Base-by-base conservation (phyloP, 2,329 filamentous ascomycete genomes). In the Aureobasidium sp. region DNA sequence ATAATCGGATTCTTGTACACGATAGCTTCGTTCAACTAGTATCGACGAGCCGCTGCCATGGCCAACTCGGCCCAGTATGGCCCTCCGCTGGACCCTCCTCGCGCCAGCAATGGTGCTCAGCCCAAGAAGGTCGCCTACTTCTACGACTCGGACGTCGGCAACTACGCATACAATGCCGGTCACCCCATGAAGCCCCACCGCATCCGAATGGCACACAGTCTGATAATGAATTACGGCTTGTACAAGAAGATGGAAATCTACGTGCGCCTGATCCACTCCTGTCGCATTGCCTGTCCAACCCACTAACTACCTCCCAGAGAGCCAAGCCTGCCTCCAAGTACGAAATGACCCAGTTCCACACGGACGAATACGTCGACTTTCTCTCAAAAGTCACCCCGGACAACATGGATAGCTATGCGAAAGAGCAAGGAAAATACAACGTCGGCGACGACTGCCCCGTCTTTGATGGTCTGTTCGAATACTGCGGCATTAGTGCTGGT, bases 111-210 rank as follows among this genome's bases (percentile, higher is more conserved):
- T 59, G 71, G 77, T 49, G 77, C 77, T 29, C 78, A 79, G 68
- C 82, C 83, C 73, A 96, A 94, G 78, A 91, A 93, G 72, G 90
- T 97, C 63, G 93, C 93, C 61, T 97, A 97, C 78, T 97, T 97
- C 76, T 97, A 97, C 82, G 93, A 97, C 73, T 95, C 90, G 3
- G 93, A 97, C 77, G 94, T 97, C 72, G 93, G 93, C 67, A 97
- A 97, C 76, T 97, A 97, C 79, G 92, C 93, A 73, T 97, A 97
- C 72, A 91, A 96, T 62, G 81, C 83, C 14, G 82, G 82, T n/a
- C 84, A 81, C 75, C 83, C 85, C 37, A 87, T 87, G 84, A 86
- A 86, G 73, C 83, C 84, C 40, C 83, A 84, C 70, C 78, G 85
- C 66, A 88, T 89, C 75, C 80, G 86, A 67, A 85, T 89, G 81